Conservation (phyloP, 345 rosid genomes). For the Eucalyptus sp. region DNA sequence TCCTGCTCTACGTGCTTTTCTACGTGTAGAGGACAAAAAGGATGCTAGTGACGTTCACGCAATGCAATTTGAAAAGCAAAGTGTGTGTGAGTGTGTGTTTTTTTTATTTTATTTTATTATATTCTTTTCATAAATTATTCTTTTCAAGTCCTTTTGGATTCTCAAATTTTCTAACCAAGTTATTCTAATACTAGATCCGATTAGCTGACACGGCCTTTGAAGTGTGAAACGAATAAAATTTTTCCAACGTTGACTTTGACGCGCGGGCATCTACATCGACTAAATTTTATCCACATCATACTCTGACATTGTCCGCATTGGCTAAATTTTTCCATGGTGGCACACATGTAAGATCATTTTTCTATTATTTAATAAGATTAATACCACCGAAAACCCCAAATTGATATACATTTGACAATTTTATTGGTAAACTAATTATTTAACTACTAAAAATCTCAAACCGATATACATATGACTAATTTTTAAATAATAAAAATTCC, state of each 20-base stretch:
- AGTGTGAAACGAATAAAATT: background rate
- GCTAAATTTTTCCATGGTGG: background rate
- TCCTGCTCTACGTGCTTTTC: background rate
- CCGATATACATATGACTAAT: no score
- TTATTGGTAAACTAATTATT: no score
- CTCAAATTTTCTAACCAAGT: background rate
- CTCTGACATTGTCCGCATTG: background rate
- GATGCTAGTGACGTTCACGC: background rate
- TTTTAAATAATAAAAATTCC: no score
- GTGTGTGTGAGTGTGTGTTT: background rate
- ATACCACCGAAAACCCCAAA: rapidly evolving
- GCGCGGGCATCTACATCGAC: background rate
- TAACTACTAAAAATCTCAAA: no score
- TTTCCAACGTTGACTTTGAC: background rate
- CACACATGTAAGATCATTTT: background rate
- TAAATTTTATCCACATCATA: background rate
- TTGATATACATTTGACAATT: no score
- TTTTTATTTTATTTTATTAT: background rate
- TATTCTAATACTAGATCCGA: background rate
- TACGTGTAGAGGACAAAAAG: background rate
- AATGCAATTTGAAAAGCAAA: background rate
- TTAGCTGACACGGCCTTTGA: background rate
- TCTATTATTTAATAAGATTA: background rate
- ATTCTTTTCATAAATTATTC: background rate
- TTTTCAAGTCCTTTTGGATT: background rate